A percentile compares a stretch with the other conserved stretches of the same genome.
Evolutionary conservation across 805 yeast genomes (phyloP).

Genomic region (Clavispora carvajalis): DNA sequence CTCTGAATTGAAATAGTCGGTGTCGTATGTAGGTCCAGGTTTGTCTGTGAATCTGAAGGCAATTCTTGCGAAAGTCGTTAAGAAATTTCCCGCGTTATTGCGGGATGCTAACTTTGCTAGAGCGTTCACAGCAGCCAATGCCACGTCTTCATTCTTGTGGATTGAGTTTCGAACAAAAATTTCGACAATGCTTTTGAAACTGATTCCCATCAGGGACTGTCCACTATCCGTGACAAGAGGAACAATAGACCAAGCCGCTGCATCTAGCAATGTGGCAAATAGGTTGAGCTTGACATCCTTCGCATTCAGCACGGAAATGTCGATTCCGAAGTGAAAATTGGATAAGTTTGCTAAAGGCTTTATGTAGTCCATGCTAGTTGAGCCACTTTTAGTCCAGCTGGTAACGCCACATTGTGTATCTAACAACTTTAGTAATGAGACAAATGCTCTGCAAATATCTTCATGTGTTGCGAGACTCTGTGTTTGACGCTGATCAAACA

Average conservation of each 20-base stretch:
- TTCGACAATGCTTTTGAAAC: slow-evolving; percentile 65
- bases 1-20: slow-evolving; percentile 54
- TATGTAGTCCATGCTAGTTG: slow-evolving; percentile 11
- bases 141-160: slow-evolving; percentile 58
- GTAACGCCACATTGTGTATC: slow-evolving; percentile 51
- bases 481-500: slow-evolving; percentile 37
- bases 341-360: slow-evolving; percentile 38
- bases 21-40: slow-evolving; percentile 49
- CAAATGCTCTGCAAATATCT: slow-evolving; percentile 59
- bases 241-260: slow-evolving; percentile 60
- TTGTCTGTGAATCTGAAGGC: slow-evolving; percentile 79
- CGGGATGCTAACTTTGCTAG: slow-evolving; percentile 62
- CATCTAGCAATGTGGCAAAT: slow-evolving; percentile 64
- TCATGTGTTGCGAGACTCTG: slow-evolving; percentile 57
- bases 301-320: slow-evolving; percentile 27
- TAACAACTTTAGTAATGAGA: slow-evolving; percentile 49
- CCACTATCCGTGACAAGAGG: slow-evolving; percentile 35
- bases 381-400: slow-evolving; percentile 19
- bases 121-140: slow-evolving; percentile 59
- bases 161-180: slow-evolving; percentile 70
- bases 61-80: slow-evolving; percentile 70
- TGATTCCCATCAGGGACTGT: slow-evolving; percentile 39
- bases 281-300: slow-evolving; percentile 48
- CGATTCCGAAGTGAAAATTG: slow-evolving; percentile 34
- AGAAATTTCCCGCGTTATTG: slow-evolving; percentile 62